These are phyloP conservation scores for Malassezia psittaci DNA, from an alignment of 1,284 basidiomycete genomes.

Conservation along the genomic window DNA sequence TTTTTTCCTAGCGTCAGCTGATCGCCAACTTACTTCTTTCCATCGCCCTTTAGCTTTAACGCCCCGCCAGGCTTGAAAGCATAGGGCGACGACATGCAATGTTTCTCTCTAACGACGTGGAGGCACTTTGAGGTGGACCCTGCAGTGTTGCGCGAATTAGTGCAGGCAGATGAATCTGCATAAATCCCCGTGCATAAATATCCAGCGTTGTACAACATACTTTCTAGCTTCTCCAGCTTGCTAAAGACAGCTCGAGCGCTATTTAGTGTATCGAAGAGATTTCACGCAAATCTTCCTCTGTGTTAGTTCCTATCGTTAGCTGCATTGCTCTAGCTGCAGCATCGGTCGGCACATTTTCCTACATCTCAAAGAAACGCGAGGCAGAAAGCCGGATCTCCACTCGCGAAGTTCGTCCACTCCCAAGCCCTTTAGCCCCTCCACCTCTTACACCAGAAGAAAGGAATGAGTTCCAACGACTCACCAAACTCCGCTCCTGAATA, in stretches of 20 bases:
- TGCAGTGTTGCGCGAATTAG: background rate
- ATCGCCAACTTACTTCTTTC: background rate
- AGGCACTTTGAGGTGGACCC: background rate
- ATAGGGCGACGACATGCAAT: conserved; percentile 28
- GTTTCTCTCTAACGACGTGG: background rate
- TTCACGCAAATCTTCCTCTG: too few relatives aligned
- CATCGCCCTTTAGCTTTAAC: conserved; percentile 34
- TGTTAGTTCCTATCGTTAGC: background rate
- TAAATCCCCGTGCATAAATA: too few relatives aligned
- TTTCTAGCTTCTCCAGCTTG: too few relatives aligned
- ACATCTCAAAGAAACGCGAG: conserved; percentile 28
- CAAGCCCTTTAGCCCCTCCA: conserved; percentile 38
- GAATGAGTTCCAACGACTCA: background rate
- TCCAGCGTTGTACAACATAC: too few relatives aligned
- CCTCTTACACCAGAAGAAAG: conserved; percentile 2
- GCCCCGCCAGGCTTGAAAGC: conserved; percentile 39
- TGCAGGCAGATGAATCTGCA: background rate
- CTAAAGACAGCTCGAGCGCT: too few relatives aligned
- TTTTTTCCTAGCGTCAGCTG: conserved; percentile 19
- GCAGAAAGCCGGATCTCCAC: conserved; percentile 28
- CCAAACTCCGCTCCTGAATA: conserved; percentile 52
- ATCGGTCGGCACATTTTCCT: conserved; percentile 35
- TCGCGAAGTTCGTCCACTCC: conserved; percentile 33
- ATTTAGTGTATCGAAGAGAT: too few relatives aligned
- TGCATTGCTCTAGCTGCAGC: conserved; percentile 27